Conservation (phyloP, 371 early-diverging fungal species). For the Rhizopus arrhizus region DNA sequence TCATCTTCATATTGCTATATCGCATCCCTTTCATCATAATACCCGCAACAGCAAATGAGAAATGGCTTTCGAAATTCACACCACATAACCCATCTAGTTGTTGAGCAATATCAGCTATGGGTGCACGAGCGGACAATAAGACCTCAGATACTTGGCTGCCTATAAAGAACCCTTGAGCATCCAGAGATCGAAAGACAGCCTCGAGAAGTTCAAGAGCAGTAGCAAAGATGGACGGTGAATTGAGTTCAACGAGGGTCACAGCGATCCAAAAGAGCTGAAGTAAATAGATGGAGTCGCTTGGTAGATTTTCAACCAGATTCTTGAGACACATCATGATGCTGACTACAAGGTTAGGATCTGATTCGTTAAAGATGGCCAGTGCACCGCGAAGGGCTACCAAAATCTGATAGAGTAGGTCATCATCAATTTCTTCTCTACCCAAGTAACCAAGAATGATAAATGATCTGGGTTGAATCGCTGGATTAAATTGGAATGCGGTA, state of each 20-base stretch:
- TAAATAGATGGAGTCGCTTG: slow-evolving; percentile 73
- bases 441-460: slow-evolving; percentile 87
- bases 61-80: slow-evolving; percentile 79
- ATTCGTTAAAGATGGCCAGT: slow-evolving; percentile 76
- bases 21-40: slow-evolving; percentile 80
- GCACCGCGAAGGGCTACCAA: slow-evolving; percentile 80
- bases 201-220: slow-evolving; percentile 69
- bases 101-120: slow-evolving; percentile 65
- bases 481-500: slow-evolving; percentile 89
- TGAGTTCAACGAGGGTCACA: slow-evolving; percentile 79
- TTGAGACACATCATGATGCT: slow-evolving; percentile 84
- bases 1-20: slow-evolving; percentile 66
- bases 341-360: slow-evolving; percentile 68
- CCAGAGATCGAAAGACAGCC: slow-evolving; percentile 69
- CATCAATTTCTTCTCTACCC: slow-evolving; percentile 80
- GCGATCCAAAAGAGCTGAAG: slow-evolving; percentile 87
- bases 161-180: slow-evolving; percentile 66
- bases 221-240: slow-evolving; percentile 71
- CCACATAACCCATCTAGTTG: slow-evolving; percentile 70
- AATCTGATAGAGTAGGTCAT: slow-evolving; percentile 84
- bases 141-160: slow-evolving; percentile 58
- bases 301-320: slow-evolving; percentile 76
- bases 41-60: slow-evolving; percentile 84
- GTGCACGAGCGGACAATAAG: slow-evolving; percentile 67
- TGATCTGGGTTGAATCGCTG: slow-evolving; percentile 88